These are phyloP conservation scores for Grosmannia penicillata DNA, from an alignment of 2,329 filamentous ascomycete genomes.

Conservation along the genomic window DNA sequence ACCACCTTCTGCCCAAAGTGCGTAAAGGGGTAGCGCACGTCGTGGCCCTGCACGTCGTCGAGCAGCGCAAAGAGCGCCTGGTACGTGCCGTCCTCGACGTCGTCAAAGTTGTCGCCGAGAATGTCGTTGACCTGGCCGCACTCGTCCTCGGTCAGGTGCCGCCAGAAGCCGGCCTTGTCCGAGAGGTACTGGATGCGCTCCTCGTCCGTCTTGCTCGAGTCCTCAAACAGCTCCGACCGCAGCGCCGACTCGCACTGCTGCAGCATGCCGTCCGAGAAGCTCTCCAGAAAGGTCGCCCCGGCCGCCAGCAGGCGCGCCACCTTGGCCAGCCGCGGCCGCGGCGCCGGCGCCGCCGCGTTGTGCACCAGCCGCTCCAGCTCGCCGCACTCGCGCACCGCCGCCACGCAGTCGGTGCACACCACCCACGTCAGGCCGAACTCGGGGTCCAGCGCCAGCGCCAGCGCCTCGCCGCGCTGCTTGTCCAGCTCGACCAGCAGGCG, in stretches of 20 bases:
- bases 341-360: slow-evolving; percentile 36
- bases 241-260: slow-evolving; percentile 54
- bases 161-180: slow-evolving; percentile 62
- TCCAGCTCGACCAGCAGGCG: slow-evolving; percentile 75
- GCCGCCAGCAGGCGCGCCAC: slow-evolving; percentile 52
- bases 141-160: slow-evolving; percentile 70
- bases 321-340: slow-evolving; percentile 12
- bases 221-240: slow-evolving; percentile 58
- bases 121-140: slow-evolving; percentile 53
- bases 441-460: slow-evolving; percentile 63
- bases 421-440: slow-evolving; percentile 66
- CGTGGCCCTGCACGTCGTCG: slow-evolving; percentile 26
- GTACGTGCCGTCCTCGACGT: slow-evolving; percentile 41
- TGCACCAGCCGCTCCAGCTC: slow-evolving; percentile 59
- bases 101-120: slow-evolving; percentile 51
- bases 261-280: slow-evolving; percentile 53
- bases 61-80: slow-evolving; percentile 33
- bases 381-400: slow-evolving; percentile 67
- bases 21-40: slow-evolving; percentile 42
- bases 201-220: slow-evolving; percentile 52
- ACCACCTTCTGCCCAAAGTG: slow-evolving; percentile 63
- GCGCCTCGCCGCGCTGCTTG: slow-evolving; percentile 66
- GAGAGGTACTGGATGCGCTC: slow-evolving; percentile 69
- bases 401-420: slow-evolving; percentile 66
- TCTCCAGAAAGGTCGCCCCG: slow-evolving; percentile 54